These are phyloP conservation scores for Edaphochlamys debaryana DNA, from an alignment of 139 green algal species.

Conservation along the genomic window DNA sequence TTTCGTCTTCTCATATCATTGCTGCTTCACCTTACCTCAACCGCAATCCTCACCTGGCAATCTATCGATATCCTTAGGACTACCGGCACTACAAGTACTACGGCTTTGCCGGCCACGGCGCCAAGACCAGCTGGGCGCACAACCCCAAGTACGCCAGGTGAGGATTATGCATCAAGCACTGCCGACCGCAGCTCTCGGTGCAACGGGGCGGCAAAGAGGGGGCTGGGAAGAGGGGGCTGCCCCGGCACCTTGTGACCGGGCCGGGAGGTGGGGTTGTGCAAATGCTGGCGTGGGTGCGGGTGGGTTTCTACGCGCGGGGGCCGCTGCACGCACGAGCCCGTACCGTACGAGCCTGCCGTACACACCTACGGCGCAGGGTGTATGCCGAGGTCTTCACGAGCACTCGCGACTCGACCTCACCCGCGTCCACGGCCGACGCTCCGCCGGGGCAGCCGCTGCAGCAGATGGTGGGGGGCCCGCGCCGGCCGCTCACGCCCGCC, in stretches of 20 bases:
- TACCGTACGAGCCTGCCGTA: too few relatives aligned
- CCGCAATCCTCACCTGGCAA: neutral
- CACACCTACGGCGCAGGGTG: neutral
- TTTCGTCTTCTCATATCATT: too few relatives aligned
- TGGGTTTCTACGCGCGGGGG: neutral
- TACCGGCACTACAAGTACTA: constrained; percentile 70
- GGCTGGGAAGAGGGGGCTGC: too few relatives aligned
- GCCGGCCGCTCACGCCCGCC: constrained; percentile 12
- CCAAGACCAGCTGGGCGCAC: constrained; percentile 66
- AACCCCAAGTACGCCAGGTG: constrained; percentile 60
- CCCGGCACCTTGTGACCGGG: too few relatives aligned
- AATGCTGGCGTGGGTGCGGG: neutral
- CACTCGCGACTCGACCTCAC: neutral
- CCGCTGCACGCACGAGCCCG: too few relatives aligned
- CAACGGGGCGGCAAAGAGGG: too few relatives aligned
- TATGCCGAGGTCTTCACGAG: neutral
- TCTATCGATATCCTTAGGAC: constrained; percentile 6
- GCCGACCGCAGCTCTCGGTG: neutral
- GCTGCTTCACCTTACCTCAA: too few relatives aligned
- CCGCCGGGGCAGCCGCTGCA: constrained; percentile 2
- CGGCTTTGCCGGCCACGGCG: constrained; percentile 61
- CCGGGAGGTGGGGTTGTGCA: too few relatives aligned
- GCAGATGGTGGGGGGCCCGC: neutral
- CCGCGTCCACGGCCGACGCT: neutral
- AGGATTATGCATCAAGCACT: neutral